Evolutionary conservation across 345 rosid species (phyloP).

Genomic region (Durio zibethinus): DNA sequence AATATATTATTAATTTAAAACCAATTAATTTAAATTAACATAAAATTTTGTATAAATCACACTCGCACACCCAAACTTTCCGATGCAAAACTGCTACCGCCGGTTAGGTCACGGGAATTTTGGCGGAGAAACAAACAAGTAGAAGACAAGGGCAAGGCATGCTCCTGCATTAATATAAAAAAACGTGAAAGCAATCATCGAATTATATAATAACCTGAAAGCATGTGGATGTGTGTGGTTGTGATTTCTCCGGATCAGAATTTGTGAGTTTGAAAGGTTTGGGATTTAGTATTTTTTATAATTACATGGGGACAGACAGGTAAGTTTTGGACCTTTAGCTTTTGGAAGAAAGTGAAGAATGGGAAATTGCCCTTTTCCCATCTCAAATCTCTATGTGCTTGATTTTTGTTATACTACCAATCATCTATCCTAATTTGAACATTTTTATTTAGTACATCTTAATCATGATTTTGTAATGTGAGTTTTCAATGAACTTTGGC

Average conservation of each 20-base stretch:
- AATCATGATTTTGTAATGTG: no score
- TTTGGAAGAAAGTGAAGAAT: conserved; percentile 13
- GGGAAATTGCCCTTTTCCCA: conserved; percentile 11
- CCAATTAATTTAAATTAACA: no score
- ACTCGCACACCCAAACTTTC: no score
- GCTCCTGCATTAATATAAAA: neutral
- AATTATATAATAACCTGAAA: neutral
- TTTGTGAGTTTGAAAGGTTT: neutral
- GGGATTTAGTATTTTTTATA: neutral
- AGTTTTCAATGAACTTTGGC: no score
- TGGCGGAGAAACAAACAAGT: neutral
- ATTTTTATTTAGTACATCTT: no score
- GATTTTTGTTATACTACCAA: neutral
- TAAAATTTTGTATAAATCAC: no score
- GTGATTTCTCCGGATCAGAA: neutral
- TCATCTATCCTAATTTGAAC: no score
- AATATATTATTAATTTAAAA: no score
- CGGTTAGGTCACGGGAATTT: no score
- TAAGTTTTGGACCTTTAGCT: conserved; percentile 11
- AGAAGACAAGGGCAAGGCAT: neutral
- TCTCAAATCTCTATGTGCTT: neutral
- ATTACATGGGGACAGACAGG: neutral
- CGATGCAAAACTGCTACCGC: no score
- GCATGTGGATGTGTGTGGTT: conserved; percentile 11
- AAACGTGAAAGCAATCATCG: neutral